Base-by-base conservation (phyloP, 2,329 filamentous ascomycete species). In the Fusarium dimerum region DNA sequence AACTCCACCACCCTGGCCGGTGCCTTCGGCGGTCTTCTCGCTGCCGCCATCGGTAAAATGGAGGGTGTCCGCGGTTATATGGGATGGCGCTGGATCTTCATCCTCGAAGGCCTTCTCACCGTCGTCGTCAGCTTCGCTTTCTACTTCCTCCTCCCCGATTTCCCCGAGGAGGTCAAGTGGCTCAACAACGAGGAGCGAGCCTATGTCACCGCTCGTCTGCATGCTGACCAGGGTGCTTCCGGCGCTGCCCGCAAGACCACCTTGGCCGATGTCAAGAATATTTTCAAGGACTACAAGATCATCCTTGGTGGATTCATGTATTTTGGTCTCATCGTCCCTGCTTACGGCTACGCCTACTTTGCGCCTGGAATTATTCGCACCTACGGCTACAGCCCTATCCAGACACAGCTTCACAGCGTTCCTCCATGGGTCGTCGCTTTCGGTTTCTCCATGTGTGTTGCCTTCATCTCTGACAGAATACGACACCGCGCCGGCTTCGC, bases 1-100 rank as follows among this genome's bases (percentile, higher is more conserved):
- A 86, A 83, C 65, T 90, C 82, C 29, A 92, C 89, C 1, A 89
- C 87, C 0, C 76, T 93, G 4, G 89, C 89, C 1, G 89, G 89
- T 32, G 89, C 91, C 0, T 97, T 96, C 64, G 92, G 90, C 41
- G 92, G 92, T 2, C 80, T 97, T 1, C 79, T 97, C 5, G 92
- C 92, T 1, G 87, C 85, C 2, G 92, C 87, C 0, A 95, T 97
- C 57, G 90, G 90, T n/a, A 90, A 94, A 66, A 92, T 96, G 89
- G 82, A 91, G 59, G 82, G 82, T 3, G 58, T 89, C 11, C 72
- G 77, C 9, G 84, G 83, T 18, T 94, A 92, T 64, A 63, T 71
- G 1, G 89, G 87, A 10, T 94, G 90, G 90, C 77, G 89, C 48
- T 92, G 88, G 87, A 88, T 92, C 57, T 92, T 93, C 68, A 89